Evolutionary conservation across 139 green algal species (phyloP).

Genomic region (Micromonas pusilla): DNA sequence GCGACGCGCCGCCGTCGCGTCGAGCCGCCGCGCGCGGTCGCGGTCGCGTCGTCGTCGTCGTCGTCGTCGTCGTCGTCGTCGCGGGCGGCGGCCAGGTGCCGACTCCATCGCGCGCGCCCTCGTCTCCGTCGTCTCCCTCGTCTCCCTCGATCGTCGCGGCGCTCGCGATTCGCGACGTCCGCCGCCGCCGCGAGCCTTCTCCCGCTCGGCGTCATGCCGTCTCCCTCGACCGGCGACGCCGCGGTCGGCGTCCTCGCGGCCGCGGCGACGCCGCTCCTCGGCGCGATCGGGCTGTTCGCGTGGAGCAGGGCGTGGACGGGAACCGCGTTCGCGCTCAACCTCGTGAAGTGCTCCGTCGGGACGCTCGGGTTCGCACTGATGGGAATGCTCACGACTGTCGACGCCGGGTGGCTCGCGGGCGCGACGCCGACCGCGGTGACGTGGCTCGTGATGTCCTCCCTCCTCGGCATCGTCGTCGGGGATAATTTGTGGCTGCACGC

Average conservation of each 20-base stretch:
- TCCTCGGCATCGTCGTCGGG: slow-evolving; percentile 9
- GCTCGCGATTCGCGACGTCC: too few species aligned
- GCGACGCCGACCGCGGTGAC: background rate
- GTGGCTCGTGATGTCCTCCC: background rate
- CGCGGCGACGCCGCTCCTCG: background rate
- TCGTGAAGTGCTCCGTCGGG: background rate
- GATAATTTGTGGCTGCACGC: background rate
- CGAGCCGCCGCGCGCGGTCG: too few species aligned
- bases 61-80: too few species aligned
- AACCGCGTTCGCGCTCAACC: background rate
- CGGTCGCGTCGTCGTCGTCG: too few species aligned
- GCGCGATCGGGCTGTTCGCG: background rate
- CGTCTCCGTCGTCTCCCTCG: too few species aligned
- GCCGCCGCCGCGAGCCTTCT: too few species aligned
- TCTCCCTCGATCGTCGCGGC: too few species aligned
- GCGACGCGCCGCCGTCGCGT: too few species aligned
- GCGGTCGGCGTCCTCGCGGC: background rate
- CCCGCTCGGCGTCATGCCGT: too few species aligned
- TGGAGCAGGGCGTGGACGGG: background rate
- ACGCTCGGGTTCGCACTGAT: background rate
- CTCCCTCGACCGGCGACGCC: too few species aligned
- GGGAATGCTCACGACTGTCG: background rate
- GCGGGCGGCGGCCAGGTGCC: too few species aligned
- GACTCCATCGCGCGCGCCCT: too few species aligned
- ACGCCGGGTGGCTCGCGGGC: background rate